These are phyloP conservation scores for Vanrija humicola DNA, from an alignment of 1,284 basidiomycete species.

Conservation along the genomic window DNA sequence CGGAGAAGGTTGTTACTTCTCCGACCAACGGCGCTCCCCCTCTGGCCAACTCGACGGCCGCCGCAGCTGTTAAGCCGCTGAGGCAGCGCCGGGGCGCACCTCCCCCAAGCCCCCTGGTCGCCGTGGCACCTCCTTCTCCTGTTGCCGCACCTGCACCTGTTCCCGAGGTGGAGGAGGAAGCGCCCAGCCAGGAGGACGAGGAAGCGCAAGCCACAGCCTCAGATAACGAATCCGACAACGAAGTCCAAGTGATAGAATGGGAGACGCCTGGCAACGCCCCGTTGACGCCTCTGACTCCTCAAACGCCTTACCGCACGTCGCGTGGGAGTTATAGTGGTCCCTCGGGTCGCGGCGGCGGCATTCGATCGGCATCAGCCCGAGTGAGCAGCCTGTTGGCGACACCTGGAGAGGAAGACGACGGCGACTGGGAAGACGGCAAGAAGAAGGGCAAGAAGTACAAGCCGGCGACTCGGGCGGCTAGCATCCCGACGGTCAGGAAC, in stretches of 20 bases:
- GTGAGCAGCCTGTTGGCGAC: not conserved
- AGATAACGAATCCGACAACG: slow-evolving; percentile 3
- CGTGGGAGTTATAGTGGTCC: not conserved
- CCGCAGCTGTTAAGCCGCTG: too few relatives aligned
- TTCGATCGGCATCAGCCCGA: not conserved
- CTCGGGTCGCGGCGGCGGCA: not conserved
- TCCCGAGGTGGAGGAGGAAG: not conserved
- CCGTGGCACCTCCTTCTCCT: too few relatives aligned
- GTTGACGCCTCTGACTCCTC: too few relatives aligned
- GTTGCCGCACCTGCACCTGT: too few relatives aligned
- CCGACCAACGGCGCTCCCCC: slow-evolving; percentile 11
- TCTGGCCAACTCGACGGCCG: slow-evolving; percentile 24
- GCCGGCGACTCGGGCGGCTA: slow-evolving; percentile 7
- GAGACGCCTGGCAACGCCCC: not conserved
- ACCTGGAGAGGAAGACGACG: not conserved
- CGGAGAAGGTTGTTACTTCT: too few relatives aligned
- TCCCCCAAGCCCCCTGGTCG: too few relatives aligned
- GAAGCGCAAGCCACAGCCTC: not conserved
- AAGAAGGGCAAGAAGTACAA: slow-evolving; percentile 16
- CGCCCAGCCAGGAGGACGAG: not conserved
- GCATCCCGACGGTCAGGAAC: slow-evolving; percentile 17
- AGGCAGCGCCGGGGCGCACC: too few relatives aligned
- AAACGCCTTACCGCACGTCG: too few relatives aligned
- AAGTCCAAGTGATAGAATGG: slow-evolving; percentile 17
- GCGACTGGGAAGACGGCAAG: slow-evolving; percentile 8